phyloP scores from a whole-genome alignment of 768 basidiomycete species.

The Rhizopogon salebrosus region DNA sequence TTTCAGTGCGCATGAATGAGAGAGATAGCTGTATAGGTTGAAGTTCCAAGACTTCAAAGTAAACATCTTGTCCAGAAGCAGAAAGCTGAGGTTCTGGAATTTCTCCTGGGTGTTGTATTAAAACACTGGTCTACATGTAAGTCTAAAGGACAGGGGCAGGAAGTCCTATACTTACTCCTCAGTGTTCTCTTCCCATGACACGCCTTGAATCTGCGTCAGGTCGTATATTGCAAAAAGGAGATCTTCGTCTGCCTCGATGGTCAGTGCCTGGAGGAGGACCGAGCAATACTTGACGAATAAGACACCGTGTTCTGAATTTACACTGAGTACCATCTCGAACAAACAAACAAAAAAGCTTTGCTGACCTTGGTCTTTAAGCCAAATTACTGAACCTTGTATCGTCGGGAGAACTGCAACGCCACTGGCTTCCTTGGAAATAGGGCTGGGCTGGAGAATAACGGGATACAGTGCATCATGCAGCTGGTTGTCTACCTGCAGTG shows the following conservation, averaged over 20 bases:
- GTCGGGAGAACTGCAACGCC: conserved; percentile 77
- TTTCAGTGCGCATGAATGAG: conserved; percentile 96
- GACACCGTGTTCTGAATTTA: conserved; percentile 82
- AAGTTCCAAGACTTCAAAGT: conserved; percentile 93
- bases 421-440: conserved; percentile 69
- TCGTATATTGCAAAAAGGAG: conserved; percentile 90
- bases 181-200: conserved; percentile 76
- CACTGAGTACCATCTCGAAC: neutral
- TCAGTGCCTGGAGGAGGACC: conserved; percentile 87
- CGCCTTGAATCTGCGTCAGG: conserved; percentile 85
- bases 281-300: conserved; percentile 98
- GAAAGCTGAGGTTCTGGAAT: conserved; percentile 68
- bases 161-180: conserved; percentile 55
- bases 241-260: conserved; percentile 96
- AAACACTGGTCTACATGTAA: conserved; percentile 38
- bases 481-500: conserved; percentile 94
- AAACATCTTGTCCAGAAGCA: conserved; percentile 72
- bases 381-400: conserved; percentile 80
- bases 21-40: conserved; percentile 90
- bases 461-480: conserved; percentile 94
- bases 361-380: conserved; percentile 90
- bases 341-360: neutral
- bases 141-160: neutral
- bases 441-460: conserved; percentile 91
- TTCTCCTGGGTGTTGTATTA: conserved; percentile 65